Base-by-base conservation (phyloP, 768 basidiomycete genomes). In the Pholiota conissans region DNA sequence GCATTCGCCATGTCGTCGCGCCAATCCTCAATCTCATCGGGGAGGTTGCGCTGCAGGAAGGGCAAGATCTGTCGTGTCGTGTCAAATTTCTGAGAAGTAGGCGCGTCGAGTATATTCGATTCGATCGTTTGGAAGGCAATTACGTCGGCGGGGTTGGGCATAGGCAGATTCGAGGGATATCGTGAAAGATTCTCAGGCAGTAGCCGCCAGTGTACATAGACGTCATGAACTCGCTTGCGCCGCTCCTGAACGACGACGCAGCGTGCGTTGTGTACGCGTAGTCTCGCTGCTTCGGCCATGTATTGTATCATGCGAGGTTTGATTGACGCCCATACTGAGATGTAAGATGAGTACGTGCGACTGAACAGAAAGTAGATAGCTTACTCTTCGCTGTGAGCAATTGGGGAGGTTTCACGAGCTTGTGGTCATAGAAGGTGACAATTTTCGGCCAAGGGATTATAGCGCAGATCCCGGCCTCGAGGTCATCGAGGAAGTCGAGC, bases 91-190 rank as follows among this genome's bases (percentile, higher is more conserved):
- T 14, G 16, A 5, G 22, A 13, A 3, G 16, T 27, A 11, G 18
- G 8, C 14, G n/a, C 20, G 14, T 69, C 50, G 35, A 69, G 59
- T 55, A 70, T 59, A 0, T 10, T 20, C n/a, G n/a, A n/a, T 13
- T 57, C 45, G 28, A 68, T 50, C n/a, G 34, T 20, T 1, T 39
- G 22, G 58, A 63, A 61, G 3, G 58, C 55, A n/a, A 69, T 18
- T 26, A 73, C 52, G 51, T 74, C 73, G 2, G 66, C 65, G 1
- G 62, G 58, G 20, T 61, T 62, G 2, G 73, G 73, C 42, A 71
- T 51, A 34, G 71, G 55, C 1, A 39, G 46, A 20, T 50, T 57
- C 0, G 64, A 46, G 7, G 61, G 59, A 51, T 64, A 64, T 16
- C 26, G 35, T 24, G 34, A 16, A 0, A 64, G 26, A 11, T 46